Conservation (phyloP, 1,139 yeast genomes). For the Hyphopichia buzzinii region DNA sequence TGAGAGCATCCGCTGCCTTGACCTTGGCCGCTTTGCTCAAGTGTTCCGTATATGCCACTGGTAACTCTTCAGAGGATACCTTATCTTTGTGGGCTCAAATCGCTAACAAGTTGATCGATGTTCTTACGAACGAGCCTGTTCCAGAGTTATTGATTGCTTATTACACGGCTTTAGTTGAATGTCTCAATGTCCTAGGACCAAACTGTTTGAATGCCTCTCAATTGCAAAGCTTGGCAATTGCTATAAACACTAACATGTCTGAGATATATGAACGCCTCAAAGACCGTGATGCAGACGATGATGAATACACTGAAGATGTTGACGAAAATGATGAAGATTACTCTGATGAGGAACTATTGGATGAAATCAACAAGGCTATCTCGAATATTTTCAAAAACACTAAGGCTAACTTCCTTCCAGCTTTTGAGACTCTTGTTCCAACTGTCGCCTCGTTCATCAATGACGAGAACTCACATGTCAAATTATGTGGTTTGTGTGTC, state of each 20-base stretch:
- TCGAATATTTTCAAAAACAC: constrained; percentile 71
- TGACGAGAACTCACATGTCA: constrained; percentile 66
- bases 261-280: constrained; percentile 74
- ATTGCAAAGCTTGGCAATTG: constrained; percentile 54
- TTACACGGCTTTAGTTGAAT: constrained; percentile 69
- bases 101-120: constrained; percentile 65
- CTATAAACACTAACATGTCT: constrained; percentile 59
- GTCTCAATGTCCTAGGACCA: constrained; percentile 66
- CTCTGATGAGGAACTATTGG: constrained; percentile 85
- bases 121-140: constrained; percentile 74
- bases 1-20: constrained; percentile 84
- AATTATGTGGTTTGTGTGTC: constrained; percentile 77
- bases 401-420: constrained; percentile 57
- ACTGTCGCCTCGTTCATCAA: constrained; percentile 54
- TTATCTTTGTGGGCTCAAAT: constrained; percentile 71
- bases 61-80: constrained; percentile 55
- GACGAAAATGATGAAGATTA: constrained; percentile 82
- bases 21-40: constrained; percentile 75
- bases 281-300: constrained; percentile 67
- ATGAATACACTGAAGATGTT: constrained; percentile 67
- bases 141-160: constrained; percentile 80
- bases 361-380: constrained; percentile 78
- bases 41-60: constrained; percentile 65
- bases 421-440: constrained; percentile 60
- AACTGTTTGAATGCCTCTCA: constrained; percentile 58